These are phyloP conservation scores for Wickerhamiella siamensis DNA, from an alignment of 805 yeast genomes.

Conservation along the genomic window DNA sequence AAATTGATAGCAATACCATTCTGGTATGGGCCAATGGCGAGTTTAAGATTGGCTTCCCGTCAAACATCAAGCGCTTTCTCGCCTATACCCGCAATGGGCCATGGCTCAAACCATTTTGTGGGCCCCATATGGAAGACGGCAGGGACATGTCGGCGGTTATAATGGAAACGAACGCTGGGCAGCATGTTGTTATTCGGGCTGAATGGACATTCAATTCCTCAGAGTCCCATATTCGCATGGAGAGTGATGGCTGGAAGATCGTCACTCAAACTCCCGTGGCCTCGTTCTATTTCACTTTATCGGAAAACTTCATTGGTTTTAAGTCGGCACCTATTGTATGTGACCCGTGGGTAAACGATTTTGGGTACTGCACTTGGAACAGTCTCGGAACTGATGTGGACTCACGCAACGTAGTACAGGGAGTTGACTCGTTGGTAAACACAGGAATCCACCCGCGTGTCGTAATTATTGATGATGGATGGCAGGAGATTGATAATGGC, in stretches of 20 bases:
- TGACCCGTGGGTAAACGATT: slow-evolving; percentile 17
- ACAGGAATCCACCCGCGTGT: slow-evolving; percentile 14
- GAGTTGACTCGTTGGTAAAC: slow-evolving; percentile 17
- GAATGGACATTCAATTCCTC: neutral
- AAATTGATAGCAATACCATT: neutral
- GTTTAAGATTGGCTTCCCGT: slow-evolving; percentile 3
- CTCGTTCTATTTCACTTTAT: neutral
- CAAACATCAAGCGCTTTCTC: neutral
- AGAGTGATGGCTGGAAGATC: neutral
- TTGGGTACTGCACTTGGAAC: slow-evolving; percentile 25
- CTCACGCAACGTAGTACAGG: slow-evolving; percentile 14
- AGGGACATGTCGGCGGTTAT: slow-evolving; percentile 2
- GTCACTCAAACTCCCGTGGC: neutral
- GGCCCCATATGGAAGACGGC: neutral
- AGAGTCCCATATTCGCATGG: neutral
- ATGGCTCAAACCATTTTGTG: slow-evolving; percentile 4
- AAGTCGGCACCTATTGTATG: neutral
- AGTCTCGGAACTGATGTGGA: slow-evolving; percentile 19
- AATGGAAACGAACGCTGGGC: neutral
- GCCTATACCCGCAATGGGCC: slow-evolving; percentile 6
- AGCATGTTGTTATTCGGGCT: neutral
- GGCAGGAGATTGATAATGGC: slow-evolving; percentile 18
- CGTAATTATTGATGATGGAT: slow-evolving; percentile 23
- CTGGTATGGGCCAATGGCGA: neutral
- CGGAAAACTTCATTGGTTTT: neutral